Evolutionary conservation across 257 asterid genomes (phyloP).

Genomic region (Pogostemon cablin): DNA sequence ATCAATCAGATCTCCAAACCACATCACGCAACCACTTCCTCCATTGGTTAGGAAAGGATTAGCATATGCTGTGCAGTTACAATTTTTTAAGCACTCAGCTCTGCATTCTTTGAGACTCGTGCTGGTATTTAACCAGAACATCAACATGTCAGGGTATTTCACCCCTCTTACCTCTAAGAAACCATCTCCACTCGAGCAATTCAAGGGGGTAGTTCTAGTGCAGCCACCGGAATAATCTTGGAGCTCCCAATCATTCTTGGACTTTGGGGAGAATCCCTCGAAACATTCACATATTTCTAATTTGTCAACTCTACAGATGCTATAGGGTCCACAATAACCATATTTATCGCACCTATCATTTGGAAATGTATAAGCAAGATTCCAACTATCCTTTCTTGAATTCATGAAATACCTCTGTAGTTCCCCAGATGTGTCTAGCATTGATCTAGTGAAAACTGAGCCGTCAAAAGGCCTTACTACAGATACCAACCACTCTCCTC

Average conservation of each 20-base stretch:
- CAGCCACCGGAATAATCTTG: constrained; percentile 6
- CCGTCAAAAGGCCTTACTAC: neutral
- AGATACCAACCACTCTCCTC: constrained; percentile 9
- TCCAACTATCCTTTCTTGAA: neutral
- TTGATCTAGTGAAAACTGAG: constrained; percentile 16
- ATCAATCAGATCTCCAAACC: constrained; percentile 24
- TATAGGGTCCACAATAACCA: neutral
- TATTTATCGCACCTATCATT: neutral
- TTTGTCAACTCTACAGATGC: neutral
- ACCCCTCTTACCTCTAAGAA: neutral
- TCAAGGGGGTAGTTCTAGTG: neutral
- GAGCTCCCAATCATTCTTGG: neutral
- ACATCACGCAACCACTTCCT: constrained; percentile 15
- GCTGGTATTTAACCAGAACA: constrained; percentile 7
- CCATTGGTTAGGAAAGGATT: neutral
- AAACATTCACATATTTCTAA: neutral
- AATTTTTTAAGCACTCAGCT: neutral
- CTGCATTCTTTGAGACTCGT: neutral
- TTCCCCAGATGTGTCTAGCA: neutral
- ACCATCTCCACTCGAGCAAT: neutral
- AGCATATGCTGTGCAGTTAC: neutral
- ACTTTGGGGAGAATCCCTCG: neutral
- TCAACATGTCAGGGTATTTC: constrained; percentile 3
- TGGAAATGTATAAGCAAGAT: neutral
- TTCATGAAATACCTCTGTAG: neutral